Percentiles rank a stretch among this genome's conserved stretches.
These are phyloP conservation scores for Plasmodium vivax DNA, from an alignment of 169 alveolate species.

Conservation along the genomic window DNA sequence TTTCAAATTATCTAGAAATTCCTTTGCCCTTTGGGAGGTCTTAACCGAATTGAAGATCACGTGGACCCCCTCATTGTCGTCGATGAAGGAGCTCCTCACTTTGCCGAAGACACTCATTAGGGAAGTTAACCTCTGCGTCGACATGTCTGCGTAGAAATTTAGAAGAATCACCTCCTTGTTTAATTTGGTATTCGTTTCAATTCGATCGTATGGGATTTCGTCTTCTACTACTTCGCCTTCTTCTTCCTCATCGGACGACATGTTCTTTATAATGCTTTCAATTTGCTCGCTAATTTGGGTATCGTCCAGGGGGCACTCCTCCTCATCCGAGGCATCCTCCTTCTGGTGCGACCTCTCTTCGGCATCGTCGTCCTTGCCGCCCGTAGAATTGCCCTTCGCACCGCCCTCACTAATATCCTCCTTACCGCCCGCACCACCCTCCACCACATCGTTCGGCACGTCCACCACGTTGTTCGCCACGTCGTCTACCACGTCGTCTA, in stretches of 20 bases:
- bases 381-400: background rate
- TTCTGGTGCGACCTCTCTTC: background rate
- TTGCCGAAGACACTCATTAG: conserved; percentile 35
- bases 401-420: too few species aligned
- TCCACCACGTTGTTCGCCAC: too few species aligned
- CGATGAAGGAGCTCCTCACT: conserved; percentile 1
- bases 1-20: conserved; percentile 27
- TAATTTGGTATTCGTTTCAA: conserved; percentile 27
- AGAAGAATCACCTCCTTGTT: conserved; percentile 39
- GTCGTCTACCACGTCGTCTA: background rate
- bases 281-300: conserved; percentile 18
- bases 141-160: conserved; percentile 28
- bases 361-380: background rate
- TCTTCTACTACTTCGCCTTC: conserved; percentile 73
- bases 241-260: conserved; percentile 65
- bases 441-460: background rate
- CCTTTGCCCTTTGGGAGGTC: conserved; percentile 54
- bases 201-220: conserved; percentile 69
- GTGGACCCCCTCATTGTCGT: conserved; percentile 57
- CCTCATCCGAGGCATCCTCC: background rate
- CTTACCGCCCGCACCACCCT: background rate
- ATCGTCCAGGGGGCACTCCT: background rate
- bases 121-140: background rate
- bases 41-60: background rate
- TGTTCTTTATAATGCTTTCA: conserved; percentile 1